Percentiles rank a stretch among this genome's conserved stretches.
Evolutionary conservation across 108 stramenopile genomes (phyloP).

Genomic region (Poteriospumella lacustris): DNA sequence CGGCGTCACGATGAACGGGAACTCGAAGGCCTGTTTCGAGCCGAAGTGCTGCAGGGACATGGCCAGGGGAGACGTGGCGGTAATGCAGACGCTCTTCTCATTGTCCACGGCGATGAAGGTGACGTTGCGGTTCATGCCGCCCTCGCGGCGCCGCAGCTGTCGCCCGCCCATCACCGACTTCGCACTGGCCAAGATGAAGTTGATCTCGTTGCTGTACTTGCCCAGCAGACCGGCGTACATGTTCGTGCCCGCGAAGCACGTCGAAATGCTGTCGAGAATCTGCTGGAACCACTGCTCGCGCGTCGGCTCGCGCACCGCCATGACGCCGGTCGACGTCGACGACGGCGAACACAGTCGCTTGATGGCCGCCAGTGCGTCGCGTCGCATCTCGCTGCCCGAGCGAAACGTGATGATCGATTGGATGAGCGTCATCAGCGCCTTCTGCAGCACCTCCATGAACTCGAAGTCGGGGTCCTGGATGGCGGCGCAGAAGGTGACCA

Average conservation of each 20-base stretch:
- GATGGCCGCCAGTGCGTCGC: neutral
- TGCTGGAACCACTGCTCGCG: neutral
- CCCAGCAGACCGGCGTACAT: constrained; percentile 9
- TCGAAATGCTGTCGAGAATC: neutral
- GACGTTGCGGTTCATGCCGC: neutral
- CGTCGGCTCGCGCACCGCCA: too few relatives aligned
- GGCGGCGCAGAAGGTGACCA: neutral
- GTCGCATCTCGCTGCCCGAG: neutral
- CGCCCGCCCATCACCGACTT: neutral
- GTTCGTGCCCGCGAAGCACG: neutral
- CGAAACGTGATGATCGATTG: neutral
- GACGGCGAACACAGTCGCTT: neutral
- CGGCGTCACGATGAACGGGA: neutral
- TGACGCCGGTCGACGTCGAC: neutral
- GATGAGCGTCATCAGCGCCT: neutral
- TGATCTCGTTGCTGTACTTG: neutral
- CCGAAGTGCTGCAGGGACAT: neutral
- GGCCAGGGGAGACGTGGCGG: neutral
- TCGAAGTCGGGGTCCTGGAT: constrained; percentile 9
- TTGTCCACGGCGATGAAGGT: neutral
- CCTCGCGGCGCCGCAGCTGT: neutral
- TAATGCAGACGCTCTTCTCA: neutral
- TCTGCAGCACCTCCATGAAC: neutral
- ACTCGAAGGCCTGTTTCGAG: neutral
- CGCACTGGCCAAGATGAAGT: neutral